A percentile compares a stretch with the other conserved stretches of the same genome.
These are phyloP conservation scores for Canavalia gladiata DNA, from an alignment of 306 rosid species.

Conservation along the genomic window DNA sequence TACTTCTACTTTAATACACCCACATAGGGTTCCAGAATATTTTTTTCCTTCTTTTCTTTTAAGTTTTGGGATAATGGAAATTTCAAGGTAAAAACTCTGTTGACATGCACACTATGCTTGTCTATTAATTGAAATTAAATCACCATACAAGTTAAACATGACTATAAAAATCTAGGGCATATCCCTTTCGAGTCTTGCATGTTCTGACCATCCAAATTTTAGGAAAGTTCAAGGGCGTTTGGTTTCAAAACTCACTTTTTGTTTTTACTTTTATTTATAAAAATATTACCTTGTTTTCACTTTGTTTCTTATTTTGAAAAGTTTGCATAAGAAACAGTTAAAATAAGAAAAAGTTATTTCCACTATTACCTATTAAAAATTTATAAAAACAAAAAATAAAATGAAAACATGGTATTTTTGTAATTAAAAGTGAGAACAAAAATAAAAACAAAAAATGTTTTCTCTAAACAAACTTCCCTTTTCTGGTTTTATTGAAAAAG, in stretches of 20 bases:
- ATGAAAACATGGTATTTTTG: too few relatives aligned
- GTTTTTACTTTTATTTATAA: too few relatives aligned
- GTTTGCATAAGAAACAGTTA: too few relatives aligned
- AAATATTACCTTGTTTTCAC: too few relatives aligned
- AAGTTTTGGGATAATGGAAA: slow-evolving; percentile 22
- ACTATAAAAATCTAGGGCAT: background rate
- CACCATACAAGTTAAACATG: slow-evolving; percentile 28
- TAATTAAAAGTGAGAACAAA: too few relatives aligned
- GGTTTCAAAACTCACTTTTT: too few relatives aligned
- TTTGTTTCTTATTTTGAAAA: too few relatives aligned
- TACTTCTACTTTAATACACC: background rate
- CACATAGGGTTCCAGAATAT: background rate
- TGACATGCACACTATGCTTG: slow-evolving; percentile 6
- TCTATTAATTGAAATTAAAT: background rate
- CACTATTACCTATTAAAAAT: too few relatives aligned
- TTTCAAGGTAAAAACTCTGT: slow-evolving; percentile 9
- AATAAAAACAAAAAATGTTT: too few relatives aligned
- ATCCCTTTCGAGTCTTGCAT: slow-evolving; percentile 2
- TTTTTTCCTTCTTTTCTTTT: slow-evolving; percentile 16
- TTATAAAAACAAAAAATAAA: too few relatives aligned
- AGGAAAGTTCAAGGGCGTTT: background rate
- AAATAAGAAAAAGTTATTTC: too few relatives aligned
- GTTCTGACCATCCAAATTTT: slow-evolving; percentile 35
- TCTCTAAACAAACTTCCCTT: background rate
- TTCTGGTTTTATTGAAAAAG: slow-evolving; percentile 7